Evolutionary conservation across 139 green algal species (phyloP).

Genomic region (Coelastrella sp.): DNA sequence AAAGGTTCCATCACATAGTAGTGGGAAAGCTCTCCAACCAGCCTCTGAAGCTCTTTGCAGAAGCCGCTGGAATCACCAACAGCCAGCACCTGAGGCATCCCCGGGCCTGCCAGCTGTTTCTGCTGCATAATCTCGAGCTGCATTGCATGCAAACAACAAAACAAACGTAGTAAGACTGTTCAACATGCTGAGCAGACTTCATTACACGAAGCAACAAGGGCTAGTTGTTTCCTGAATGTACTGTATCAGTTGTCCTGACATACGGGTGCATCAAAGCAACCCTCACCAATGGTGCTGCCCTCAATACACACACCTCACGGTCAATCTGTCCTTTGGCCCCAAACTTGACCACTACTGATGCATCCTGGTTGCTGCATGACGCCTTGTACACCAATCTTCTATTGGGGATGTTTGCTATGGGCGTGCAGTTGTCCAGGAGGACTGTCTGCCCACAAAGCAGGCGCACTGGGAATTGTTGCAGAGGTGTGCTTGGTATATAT

Average conservation of each 20-base stretch:
- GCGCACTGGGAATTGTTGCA: not conserved
- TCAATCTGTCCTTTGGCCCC: not conserved
- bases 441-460: not conserved
- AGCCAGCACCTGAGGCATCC: not conserved
- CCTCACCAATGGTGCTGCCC: not conserved
- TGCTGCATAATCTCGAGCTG: not conserved
- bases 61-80: not conserved
- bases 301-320: not conserved
- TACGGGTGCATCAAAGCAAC: not conserved
- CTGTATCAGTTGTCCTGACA: not conserved
- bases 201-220: not conserved
- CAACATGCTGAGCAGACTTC: not conserved
- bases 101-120: not conserved
- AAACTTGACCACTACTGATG: not conserved
- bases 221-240: not conserved
- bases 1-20: slow-evolving; percentile 15
- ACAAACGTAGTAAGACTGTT: not conserved
- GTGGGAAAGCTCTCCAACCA: not conserved
- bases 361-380: slow-evolving; percentile 2
- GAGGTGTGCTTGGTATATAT: not conserved
- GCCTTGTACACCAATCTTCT: slow-evolving; percentile 1
- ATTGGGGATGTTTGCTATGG: not conserved
- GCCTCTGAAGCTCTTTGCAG: not conserved
- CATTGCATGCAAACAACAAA: slow-evolving; percentile 7
- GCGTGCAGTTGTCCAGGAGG: slow-evolving; percentile 3